A percentile compares a stretch with the other conserved stretches of the same genome.
Conservation (phyloP, 176 grass and related monocot species). For the Metroxylon sagu region DNA sequence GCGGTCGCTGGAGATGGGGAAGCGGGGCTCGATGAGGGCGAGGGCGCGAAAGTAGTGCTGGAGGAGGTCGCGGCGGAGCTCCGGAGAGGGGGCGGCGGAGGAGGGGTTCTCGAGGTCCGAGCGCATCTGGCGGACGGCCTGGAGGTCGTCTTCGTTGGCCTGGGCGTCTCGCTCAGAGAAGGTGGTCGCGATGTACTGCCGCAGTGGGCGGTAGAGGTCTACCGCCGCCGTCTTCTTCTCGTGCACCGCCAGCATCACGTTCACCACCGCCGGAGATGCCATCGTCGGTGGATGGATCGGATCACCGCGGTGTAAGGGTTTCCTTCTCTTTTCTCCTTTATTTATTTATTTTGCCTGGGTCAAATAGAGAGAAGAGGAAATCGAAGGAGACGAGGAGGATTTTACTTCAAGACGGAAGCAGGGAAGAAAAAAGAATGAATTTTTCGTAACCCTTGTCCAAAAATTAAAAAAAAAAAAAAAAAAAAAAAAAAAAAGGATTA, state of each 20-base stretch:
- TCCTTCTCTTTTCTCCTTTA: too few relatives aligned
- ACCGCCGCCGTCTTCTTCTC: constrained; percentile 71
- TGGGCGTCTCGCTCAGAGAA: constrained; percentile 93
- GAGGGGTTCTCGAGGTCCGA: constrained; percentile 46
- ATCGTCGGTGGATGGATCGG: not conserved
- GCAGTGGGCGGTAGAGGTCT: constrained; percentile 85
- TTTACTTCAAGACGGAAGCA: too few relatives aligned
- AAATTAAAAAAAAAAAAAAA: too few relatives aligned
- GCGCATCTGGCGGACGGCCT: constrained; percentile 62
- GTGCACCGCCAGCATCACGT: constrained; percentile 96
- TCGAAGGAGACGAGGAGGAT: too few relatives aligned
- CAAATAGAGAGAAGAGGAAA: too few relatives aligned
- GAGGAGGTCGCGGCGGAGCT: constrained; percentile 69
- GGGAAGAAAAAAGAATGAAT: too few relatives aligned
- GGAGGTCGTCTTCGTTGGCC: constrained; percentile 69
- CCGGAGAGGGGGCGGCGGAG: constrained; percentile 43
- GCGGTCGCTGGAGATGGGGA: constrained; percentile 77
- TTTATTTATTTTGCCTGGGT: too few relatives aligned
- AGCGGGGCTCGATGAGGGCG: constrained; percentile 72
- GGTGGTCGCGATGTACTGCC: constrained; percentile 60
- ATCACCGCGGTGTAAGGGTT: too few relatives aligned
- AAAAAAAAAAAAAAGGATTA: too few relatives aligned
- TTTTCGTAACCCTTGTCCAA: too few relatives aligned
- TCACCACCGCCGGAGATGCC: constrained; percentile 19
- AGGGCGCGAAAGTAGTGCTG: constrained; percentile 72